Percentiles rank a stretch among this genome's conserved stretches.
These are phyloP conservation scores for Colletotrichum shisoi DNA, from an alignment of 2,329 filamentous ascomycete species.

Conservation along the genomic window DNA sequence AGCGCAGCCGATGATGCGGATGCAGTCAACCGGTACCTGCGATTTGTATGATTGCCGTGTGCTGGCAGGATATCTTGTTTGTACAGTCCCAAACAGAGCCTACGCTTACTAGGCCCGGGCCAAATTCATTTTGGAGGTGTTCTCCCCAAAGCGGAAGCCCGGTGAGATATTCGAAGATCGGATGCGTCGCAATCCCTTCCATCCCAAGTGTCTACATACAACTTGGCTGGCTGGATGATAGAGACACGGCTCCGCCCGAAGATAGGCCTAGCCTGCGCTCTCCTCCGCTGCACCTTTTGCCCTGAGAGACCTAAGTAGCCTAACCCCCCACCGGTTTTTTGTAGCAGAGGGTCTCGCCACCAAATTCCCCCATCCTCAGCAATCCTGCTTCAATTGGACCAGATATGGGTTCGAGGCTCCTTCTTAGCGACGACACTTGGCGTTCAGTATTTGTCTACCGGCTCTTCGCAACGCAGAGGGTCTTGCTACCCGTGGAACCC, in stretches of 20 bases:
- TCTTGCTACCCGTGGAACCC: not conserved
- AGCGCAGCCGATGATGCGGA: not conserved
- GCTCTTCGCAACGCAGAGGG: constrained; percentile 13
- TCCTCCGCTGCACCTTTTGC: constrained; percentile 9
- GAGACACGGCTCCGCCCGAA: constrained; percentile 11
- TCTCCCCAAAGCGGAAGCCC: constrained; percentile 3
- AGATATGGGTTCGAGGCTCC: not conserved
- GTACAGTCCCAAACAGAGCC: not conserved
- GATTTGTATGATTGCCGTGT: not conserved
- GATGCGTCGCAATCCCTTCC: constrained; percentile 14
- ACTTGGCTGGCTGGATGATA: constrained; percentile 13
- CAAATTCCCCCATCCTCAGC: constrained; percentile 11
- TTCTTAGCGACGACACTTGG: constrained; percentile 30
- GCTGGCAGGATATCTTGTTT: not conserved
- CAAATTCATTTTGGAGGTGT: constrained; percentile 1
- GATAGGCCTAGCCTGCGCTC: constrained; percentile 14
- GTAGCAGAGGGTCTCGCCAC: constrained; percentile 12
- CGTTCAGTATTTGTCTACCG: constrained; percentile 19
- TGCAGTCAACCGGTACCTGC: not conserved
- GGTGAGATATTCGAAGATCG: not conserved
- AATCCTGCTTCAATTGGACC: constrained; percentile 7
- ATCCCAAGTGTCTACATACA: constrained; percentile 17
- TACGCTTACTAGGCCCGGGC: constrained; percentile 10
- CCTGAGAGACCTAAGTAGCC: constrained; percentile 10
- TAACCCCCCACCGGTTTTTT: not conserved